phyloP scores from a whole-genome alignment of 495 filamentous ascomycete species.

The Penicillium alfredii region DNA sequence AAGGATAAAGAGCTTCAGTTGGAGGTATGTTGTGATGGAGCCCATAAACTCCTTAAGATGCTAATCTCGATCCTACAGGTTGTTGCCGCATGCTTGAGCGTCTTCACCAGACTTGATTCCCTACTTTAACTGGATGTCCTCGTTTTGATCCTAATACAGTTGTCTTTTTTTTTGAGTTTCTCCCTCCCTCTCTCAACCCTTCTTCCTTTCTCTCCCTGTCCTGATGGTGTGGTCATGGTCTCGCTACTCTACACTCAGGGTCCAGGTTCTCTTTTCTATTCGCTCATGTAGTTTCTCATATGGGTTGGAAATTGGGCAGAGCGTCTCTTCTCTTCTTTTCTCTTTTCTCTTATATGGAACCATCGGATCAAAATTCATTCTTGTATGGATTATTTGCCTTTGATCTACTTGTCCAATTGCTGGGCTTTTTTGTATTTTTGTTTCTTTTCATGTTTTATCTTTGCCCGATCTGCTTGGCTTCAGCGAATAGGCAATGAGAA shows the following conservation, averaged over 20 bases:
- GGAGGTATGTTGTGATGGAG: conserved; percentile 67
- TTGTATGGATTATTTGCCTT: conserved; percentile 23
- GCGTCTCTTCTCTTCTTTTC: too few relatives aligned
- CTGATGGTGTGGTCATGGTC: conserved; percentile 10
- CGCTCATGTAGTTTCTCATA: conserved; percentile 34
- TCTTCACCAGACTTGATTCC: conserved; percentile 94
- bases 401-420: conserved; percentile 9
- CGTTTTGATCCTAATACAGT: conserved; percentile 23
- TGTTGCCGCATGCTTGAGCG: conserved; percentile 89
- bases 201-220: conserved; percentile 10
- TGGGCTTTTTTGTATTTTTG: conserved; percentile 12
- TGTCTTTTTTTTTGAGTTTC: conserved; percentile 11
- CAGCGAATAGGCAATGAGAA: not conserved
- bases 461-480: conserved; percentile 2
- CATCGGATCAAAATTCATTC: conserved; percentile 25
- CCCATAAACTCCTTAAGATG: too few relatives aligned
- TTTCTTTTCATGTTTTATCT: conserved; percentile 6
- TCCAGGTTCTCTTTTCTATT: conserved; percentile 22
- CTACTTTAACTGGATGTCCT: conserved; percentile 56
- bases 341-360: conserved; percentile 17
- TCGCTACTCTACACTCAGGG: too few relatives aligned
- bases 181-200: conserved; percentile 8
- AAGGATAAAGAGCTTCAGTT: conserved; percentile 93
- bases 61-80: conserved; percentile 51
- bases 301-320: conserved; percentile 29